Evolutionary conservation across 1,139 yeast genomes (phyloP), one percentile per base, ranked within the genome.

Genomic region (Blastobotrys arbuscula): DNA sequence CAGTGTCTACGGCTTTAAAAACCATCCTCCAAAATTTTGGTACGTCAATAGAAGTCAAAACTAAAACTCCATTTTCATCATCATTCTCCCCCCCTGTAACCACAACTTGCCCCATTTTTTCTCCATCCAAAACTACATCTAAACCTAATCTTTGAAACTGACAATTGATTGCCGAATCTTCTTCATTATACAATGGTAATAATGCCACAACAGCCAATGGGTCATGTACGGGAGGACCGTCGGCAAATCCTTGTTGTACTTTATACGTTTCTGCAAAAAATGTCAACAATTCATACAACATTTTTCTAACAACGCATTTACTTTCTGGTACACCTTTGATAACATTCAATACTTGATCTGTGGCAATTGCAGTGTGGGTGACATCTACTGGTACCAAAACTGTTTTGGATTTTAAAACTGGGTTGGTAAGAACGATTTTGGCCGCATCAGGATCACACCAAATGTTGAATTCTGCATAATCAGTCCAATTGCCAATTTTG

Each of bases 151-250:
- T 64, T n/a, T 64, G 63, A 51, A 68, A 73, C 12, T 62, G 56
- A 38, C 68, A 59, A 5, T 28, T 28, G 4, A 28, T 12, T 12
- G 10, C 31, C 3, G 10, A 12, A 13, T 58, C 62, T 18, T 58
- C 48, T 15, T 53, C 55, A 13, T 68, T 65, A 37, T 69, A 68
- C 28, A 75, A 58, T 35, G 82, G 79, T 40, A 84, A 63, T 23
- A 84, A 61, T 0, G 78, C 78, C 46, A 76, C 80, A 2, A 85
- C 70, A 0, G 95, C 87, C 41, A 85, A 67, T 0, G 95, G 94
- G 61, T 87, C 95, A 64, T 88, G 95, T 1, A 86, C 74, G 1
- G 94, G 90, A 1, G 95, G 92, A 0, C 95, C 94, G 2, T 64
- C 57, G 2, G 52, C 59, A 55, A 76, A 73, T 2, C 75, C 77